Evolutionary conservation across 345 rosid genomes (phyloP).

Genomic region (Boechera divaricarpa): DNA sequence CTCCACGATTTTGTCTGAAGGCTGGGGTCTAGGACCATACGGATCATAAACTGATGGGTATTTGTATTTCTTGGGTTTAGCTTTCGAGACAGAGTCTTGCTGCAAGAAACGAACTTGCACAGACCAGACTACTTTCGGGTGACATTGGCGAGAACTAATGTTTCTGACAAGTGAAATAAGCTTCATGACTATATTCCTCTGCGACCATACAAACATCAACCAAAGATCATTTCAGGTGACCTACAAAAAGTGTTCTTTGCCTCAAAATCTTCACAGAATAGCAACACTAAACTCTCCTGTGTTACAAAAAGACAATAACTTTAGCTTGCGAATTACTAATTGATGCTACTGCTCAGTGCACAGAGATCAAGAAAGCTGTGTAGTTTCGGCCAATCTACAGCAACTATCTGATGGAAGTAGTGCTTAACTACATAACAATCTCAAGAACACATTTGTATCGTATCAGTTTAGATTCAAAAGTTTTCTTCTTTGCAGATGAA

Average conservation of each 20-base stretch:
- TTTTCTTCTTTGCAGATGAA: slow-evolving; percentile 8
- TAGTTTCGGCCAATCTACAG: background rate
- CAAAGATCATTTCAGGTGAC: slow-evolving; percentile 22
- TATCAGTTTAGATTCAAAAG: slow-evolving; percentile 8
- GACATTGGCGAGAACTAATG: slow-evolving; percentile 33
- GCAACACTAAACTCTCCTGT: slow-evolving; percentile 25
- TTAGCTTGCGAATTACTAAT: background rate
- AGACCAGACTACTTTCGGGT: slow-evolving; percentile 16
- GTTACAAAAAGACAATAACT: background rate
- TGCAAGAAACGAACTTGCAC: slow-evolving; percentile 44
- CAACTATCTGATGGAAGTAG: slow-evolving; percentile 1
- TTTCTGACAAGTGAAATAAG: slow-evolving; percentile 39
- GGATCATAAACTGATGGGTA: slow-evolving; percentile 48
- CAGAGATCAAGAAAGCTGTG: background rate
- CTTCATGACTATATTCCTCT: slow-evolving; percentile 43
- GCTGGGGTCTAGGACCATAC: slow-evolving; percentile 47
- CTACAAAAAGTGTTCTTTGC: background rate
- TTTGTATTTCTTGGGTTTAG: slow-evolving; percentile 45
- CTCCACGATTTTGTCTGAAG: slow-evolving; percentile 45
- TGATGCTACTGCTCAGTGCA: background rate
- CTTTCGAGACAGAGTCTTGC: slow-evolving; percentile 40
- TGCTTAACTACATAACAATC: background rate
- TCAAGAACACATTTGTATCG: background rate
- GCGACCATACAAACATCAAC: slow-evolving; percentile 30
- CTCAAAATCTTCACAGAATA: slow-evolving; percentile 1